These are phyloP conservation scores for Meyerozyma guilliermondii DNA, from an alignment of 1,139 yeast species.

Conservation along the genomic window DNA sequence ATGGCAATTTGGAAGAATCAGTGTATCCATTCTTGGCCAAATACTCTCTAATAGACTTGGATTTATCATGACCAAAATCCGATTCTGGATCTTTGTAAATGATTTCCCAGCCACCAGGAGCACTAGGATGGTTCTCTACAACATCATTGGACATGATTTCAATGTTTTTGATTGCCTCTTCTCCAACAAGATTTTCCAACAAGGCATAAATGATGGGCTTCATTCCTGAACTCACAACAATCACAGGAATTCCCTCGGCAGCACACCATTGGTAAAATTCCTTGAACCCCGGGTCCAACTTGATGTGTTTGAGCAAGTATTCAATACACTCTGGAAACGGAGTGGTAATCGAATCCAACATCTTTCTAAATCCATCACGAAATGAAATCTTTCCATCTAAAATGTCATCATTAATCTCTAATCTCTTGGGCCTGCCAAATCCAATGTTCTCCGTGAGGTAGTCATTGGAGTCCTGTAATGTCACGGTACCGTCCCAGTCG, in stretches of 20 bases:
- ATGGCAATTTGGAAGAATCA: slow-evolving; percentile 36
- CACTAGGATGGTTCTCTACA: slow-evolving; percentile 46
- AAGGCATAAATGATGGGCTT: slow-evolving; percentile 80
- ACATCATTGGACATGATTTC: slow-evolving; percentile 84
- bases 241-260: slow-evolving; percentile 64
- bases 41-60: slow-evolving; percentile 71
- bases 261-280: slow-evolving; percentile 77
- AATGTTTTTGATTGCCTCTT: slow-evolving; percentile 64
- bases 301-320: slow-evolving; percentile 50
- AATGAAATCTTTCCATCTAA: slow-evolving; percentile 65
- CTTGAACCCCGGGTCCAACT: slow-evolving; percentile 88
- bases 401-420: slow-evolving; percentile 65
- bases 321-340: slow-evolving; percentile 85
- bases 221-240: slow-evolving; percentile 90
- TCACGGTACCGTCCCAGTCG: slow-evolving; percentile 97
- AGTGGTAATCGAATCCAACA: slow-evolving; percentile 73
- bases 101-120: slow-evolving; percentile 66
- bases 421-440: slow-evolving; percentile 68
- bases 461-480: slow-evolving; percentile 87
- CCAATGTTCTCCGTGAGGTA: slow-evolving; percentile 85
- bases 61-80: slow-evolving; percentile 91
- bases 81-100: slow-evolving; percentile 76
- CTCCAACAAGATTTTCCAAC: slow-evolving; percentile 69
- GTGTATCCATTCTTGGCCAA: slow-evolving; percentile 38
- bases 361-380: slow-evolving; percentile 75